These are phyloP conservation scores for Mycena vulgaris DNA, from an alignment of 768 basidiomycete genomes.

Conservation along the genomic window DNA sequence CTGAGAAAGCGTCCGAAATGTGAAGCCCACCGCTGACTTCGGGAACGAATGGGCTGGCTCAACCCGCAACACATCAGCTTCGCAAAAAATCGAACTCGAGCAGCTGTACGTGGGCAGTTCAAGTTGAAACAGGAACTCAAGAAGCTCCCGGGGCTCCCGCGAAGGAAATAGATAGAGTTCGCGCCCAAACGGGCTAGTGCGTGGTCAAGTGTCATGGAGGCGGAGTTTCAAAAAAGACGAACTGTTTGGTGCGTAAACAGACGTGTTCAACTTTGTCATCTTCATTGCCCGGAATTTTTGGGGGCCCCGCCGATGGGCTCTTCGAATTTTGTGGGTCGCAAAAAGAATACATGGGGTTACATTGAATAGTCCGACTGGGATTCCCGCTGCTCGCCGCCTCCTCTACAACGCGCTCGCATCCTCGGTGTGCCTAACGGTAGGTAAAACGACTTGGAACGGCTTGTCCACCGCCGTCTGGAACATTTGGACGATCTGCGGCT, in stretches of 20 bases:
- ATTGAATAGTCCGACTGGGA: too few relatives aligned
- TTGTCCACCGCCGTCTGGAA: slow-evolving; percentile 34
- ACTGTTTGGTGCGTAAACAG: slow-evolving; percentile 6
- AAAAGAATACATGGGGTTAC: neutral
- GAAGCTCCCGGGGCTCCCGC: neutral
- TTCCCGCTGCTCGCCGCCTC: too few relatives aligned
- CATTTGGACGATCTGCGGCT: slow-evolving; percentile 34
- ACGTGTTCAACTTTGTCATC: neutral
- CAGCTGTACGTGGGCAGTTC: neutral
- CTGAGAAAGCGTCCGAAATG: too few relatives aligned
- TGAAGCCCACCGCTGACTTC: neutral
- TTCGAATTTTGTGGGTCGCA: neutral
- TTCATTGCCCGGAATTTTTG: neutral
- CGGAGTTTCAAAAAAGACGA: slow-evolving; percentile 2
- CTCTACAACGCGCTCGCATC: neutral
- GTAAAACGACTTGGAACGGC: slow-evolving; percentile 23
- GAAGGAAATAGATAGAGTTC: neutral
- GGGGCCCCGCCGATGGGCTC: neutral
- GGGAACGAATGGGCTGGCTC: neutral
- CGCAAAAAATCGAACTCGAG: neutral
- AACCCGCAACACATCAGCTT: neutral
- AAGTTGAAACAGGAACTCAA: neutral
- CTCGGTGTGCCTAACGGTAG: neutral
- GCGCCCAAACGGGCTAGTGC: neutral
- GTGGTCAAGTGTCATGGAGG: neutral